Evolutionary conservation across 768 basidiomycete genomes (phyloP).

Genomic region (Leucosporidium yakuticum): DNA sequence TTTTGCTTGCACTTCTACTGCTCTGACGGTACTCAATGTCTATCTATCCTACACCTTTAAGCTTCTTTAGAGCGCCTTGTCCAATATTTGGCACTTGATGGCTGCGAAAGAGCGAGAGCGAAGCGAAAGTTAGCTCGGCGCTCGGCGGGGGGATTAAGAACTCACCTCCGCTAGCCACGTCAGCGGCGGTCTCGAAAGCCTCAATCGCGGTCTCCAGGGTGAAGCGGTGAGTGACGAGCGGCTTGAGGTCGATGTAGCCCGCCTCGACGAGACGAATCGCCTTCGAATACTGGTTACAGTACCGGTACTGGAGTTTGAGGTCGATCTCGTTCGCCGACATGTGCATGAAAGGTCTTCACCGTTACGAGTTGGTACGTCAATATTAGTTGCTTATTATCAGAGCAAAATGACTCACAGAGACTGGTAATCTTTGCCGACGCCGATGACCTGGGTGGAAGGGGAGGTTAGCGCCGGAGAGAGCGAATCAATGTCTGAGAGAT

Average conservation of each 20-base stretch:
- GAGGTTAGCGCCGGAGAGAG: background rate
- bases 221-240: slow-evolving; percentile 48
- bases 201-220: slow-evolving; percentile 43
- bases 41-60: too few species aligned
- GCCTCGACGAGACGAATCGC: slow-evolving; percentile 42
- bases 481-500: too few species aligned
- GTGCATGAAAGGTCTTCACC: slow-evolving; percentile 15
- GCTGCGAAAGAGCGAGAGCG: background rate
- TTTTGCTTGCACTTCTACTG: too few species aligned
- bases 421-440: slow-evolving; percentile 43
- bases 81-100: slow-evolving; percentile 19
- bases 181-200: slow-evolving; percentile 43
- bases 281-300: slow-evolving; percentile 47
- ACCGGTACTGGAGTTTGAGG: slow-evolving; percentile 47
- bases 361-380: too few species aligned
- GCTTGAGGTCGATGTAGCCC: slow-evolving; percentile 35
- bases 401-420: background rate
- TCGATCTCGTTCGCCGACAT: slow-evolving; percentile 42
- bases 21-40: too few species aligned
- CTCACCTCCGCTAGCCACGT: slow-evolving; percentile 8
- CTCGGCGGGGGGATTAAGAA: background rate
- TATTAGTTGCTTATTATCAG: background rate
- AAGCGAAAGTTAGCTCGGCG: background rate
- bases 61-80: slow-evolving; percentile 1
- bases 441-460: slow-evolving; percentile 39